Evolutionary conservation across 805 yeast species (phyloP).

Genomic region (Scheffersomyces stipitis): DNA sequence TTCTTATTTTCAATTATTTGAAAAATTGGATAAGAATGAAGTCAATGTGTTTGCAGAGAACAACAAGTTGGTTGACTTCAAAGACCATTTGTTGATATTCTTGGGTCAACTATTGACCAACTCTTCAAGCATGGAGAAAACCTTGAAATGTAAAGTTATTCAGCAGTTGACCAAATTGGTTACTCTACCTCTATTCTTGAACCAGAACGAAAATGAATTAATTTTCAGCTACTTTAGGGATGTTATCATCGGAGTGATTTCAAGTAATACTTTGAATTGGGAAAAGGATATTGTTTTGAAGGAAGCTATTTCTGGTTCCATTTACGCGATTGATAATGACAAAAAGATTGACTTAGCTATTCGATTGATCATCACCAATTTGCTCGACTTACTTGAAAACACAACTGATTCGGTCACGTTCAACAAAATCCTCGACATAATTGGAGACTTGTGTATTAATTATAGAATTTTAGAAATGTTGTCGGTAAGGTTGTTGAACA

Average conservation of each 20-base stretch:
- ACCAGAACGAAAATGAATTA: slow-evolving; percentile 55
- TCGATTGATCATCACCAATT: slow-evolving; percentile 51
- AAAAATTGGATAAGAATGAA: slow-evolving; percentile 23
- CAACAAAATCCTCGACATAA: slow-evolving; percentile 15
- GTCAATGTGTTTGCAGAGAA: slow-evolving; percentile 11
- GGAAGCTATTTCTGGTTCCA: slow-evolving; percentile 57
- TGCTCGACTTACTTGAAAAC: slow-evolving; percentile 46
- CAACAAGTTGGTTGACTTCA: slow-evolving; percentile 45
- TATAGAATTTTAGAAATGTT: slow-evolving; percentile 45
- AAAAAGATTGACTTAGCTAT: slow-evolving; percentile 39
- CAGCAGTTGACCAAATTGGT: slow-evolving; percentile 62
- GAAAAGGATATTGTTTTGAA: slow-evolving; percentile 50
- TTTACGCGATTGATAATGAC: slow-evolving; percentile 37
- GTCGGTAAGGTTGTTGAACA: slow-evolving; percentile 44
- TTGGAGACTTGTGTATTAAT: slow-evolving; percentile 36
- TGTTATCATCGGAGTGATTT: slow-evolving; percentile 41
- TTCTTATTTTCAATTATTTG: slow-evolving; percentile 35
- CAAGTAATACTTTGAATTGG: slow-evolving; percentile 31
- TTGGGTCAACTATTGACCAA: slow-evolving; percentile 70
- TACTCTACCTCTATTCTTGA: slow-evolving; percentile 48
- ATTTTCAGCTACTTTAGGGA: slow-evolving; percentile 67
- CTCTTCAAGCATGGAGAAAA: slow-evolving; percentile 65
- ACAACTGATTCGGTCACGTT: slow-evolving; percentile 3
- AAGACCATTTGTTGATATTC: slow-evolving; percentile 67
- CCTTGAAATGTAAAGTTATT: slow-evolving; percentile 65